These are phyloP conservation scores for Lolium rigidum DNA, from an alignment of 176 grass and related monocot genomes.

Conservation along the genomic window DNA sequence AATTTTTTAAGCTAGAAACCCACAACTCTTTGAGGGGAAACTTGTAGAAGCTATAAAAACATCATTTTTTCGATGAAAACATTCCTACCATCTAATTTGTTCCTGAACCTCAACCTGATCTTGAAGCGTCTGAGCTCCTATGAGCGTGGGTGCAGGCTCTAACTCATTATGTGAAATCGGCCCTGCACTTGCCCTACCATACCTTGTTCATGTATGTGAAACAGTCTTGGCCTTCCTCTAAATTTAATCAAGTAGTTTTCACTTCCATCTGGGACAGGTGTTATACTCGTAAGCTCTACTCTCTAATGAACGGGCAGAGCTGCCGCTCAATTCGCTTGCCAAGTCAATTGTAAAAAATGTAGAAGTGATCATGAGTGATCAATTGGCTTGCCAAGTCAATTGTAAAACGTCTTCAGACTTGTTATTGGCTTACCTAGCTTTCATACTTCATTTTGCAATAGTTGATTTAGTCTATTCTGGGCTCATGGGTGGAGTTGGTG, in stretches of 20 bases:
- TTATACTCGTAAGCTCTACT: too few relatives aligned
- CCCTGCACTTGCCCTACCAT: neutral
- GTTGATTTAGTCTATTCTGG: conserved; percentile 22
- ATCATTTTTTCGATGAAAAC: neutral
- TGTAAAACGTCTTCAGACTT: neutral
- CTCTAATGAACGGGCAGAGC: neutral
- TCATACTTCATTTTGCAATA: neutral
- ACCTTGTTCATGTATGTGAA: too few relatives aligned
- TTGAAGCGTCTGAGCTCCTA: neutral
- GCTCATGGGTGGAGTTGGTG: neutral
- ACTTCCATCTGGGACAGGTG: conserved; percentile 5
- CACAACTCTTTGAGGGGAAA: neutral
- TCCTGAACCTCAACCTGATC: neutral
- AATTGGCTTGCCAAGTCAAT: conserved; percentile 34
- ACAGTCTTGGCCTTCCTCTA: too few relatives aligned
- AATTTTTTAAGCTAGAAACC: neutral
- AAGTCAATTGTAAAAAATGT: conserved; percentile 20
- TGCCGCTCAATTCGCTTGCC: conserved; percentile 17
- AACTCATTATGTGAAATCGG: neutral
- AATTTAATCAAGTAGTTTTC: too few relatives aligned
- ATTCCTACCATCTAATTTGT: neutral
- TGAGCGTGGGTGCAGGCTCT: too few relatives aligned
- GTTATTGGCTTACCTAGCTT: neutral
- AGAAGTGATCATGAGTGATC: too few relatives aligned
- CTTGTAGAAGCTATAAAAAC: neutral